Evolutionary conservation across 2,329 filamentous ascomycete genomes (phyloP).

Genomic region (Fusarium sp.): DNA sequence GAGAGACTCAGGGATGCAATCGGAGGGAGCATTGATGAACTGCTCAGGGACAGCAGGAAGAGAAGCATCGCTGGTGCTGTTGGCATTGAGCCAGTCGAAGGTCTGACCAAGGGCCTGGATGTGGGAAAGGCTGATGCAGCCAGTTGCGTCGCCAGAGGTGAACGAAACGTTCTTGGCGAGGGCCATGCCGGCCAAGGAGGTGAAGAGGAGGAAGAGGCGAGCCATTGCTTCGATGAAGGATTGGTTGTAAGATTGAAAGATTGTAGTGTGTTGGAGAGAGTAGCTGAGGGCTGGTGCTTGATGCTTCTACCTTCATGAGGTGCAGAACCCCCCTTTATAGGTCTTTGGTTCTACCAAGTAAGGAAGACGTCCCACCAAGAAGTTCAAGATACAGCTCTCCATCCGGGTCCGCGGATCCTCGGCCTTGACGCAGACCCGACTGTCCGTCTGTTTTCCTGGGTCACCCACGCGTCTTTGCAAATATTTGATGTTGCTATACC

Average conservation of each 20-base stretch:
- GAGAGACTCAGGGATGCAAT: conserved; percentile 24
- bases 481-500: not conserved
- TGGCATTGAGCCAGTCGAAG: conserved; percentile 6
- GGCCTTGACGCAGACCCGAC: not conserved
- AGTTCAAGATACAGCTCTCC: not conserved
- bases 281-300: not conserved
- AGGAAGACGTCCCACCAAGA: not conserved
- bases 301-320: not conserved
- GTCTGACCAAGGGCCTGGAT: conserved; percentile 26
- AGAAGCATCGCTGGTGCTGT: not conserved
- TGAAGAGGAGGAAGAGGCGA: conserved; percentile 8
- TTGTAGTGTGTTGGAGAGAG: not conserved
- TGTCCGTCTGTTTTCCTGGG: not conserved
- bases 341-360: not conserved
- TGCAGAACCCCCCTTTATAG: not conserved
- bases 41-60: conserved; percentile 11
- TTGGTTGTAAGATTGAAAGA: not conserved
- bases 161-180: conserved; percentile 11
- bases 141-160: not conserved
- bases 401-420: not conserved
- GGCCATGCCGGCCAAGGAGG: conserved; percentile 2
- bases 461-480: not conserved
- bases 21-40: conserved; percentile 17
- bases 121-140: conserved; percentile 21
- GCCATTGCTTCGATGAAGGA: not conserved